These are phyloP conservation scores for Starmerella apicola DNA, from an alignment of 805 yeast species.

Conservation along the genomic window DNA sequence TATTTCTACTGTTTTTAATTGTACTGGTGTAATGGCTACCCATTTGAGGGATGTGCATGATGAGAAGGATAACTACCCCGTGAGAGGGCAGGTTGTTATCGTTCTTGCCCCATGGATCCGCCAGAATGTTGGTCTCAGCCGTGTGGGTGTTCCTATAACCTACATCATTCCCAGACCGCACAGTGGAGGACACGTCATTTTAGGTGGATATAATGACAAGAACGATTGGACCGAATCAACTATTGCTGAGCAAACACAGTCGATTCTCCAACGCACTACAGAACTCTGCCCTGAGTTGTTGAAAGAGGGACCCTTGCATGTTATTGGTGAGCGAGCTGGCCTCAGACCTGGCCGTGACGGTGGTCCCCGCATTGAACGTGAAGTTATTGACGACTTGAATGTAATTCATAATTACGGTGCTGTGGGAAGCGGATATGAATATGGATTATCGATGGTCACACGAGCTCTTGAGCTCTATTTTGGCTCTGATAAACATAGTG, in stretches of 20 bases:
- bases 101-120: slow-evolving; percentile 55
- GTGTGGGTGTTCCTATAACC: slow-evolving; percentile 33
- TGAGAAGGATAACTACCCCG: slow-evolving; percentile 43
- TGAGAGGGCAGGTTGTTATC: slow-evolving; percentile 70
- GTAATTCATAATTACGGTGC: slow-evolving; percentile 67
- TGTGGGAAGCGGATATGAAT: slow-evolving; percentile 67
- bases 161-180: slow-evolving; percentile 63
- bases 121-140: slow-evolving; percentile 35
- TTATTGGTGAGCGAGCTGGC: slow-evolving; percentile 58
- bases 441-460: slow-evolving; percentile 54
- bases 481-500: not conserved
- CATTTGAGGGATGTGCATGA: slow-evolving; percentile 56
- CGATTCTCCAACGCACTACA: slow-evolving; percentile 49
- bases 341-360: slow-evolving; percentile 66
- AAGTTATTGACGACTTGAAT: slow-evolving; percentile 31
- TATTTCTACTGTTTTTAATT: slow-evolving; percentile 50
- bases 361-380: slow-evolving; percentile 58
- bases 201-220: slow-evolving; percentile 64
- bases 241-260: slow-evolving; percentile 43
- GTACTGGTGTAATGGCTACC: slow-evolving; percentile 63
- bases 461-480: slow-evolving; percentile 26
- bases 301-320: slow-evolving; percentile 32
- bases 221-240: slow-evolving; percentile 53
- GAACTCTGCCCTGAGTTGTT: slow-evolving; percentile 36
- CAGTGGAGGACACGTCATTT: slow-evolving; percentile 51